phyloP scores from a whole-genome alignment of 2,329 filamentous ascomycete genomes.

The Microdochium nivale region DNA sequence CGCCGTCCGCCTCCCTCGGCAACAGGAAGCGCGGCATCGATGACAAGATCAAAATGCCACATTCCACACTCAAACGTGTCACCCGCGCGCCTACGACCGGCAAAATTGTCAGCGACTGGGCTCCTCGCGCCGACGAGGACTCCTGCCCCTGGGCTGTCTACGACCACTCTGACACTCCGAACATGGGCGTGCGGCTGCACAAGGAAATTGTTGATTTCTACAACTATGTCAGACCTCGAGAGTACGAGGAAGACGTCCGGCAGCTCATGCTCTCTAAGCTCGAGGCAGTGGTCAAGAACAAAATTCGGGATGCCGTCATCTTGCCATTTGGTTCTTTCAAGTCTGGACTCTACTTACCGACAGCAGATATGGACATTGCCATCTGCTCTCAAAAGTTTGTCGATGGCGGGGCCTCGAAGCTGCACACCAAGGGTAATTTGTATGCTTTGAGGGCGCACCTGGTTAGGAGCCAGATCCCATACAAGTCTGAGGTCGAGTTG shows the following conservation, averaged over 20 bases:
- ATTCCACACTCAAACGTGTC: constrained; percentile 41
- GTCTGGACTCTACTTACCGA: constrained; percentile 61
- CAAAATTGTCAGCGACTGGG: constrained; percentile 44
- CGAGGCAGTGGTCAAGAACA: constrained; percentile 44
- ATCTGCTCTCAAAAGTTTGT: constrained; percentile 56
- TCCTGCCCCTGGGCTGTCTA: constrained; percentile 54
- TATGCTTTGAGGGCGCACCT: constrained; percentile 56
- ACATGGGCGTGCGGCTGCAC: constrained; percentile 61
- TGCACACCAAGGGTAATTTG: constrained; percentile 46
- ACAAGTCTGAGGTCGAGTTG: constrained; percentile 50
- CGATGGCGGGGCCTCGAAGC: constrained; percentile 37
- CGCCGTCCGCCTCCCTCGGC: constrained; percentile 40
- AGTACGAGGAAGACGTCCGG: constrained; percentile 71
- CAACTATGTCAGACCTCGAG: constrained; percentile 67
- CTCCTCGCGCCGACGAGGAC: constrained; percentile 28
- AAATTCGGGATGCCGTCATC: constrained; percentile 54
- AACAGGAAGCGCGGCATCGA: constrained; percentile 68
- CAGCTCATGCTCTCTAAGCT: constrained; percentile 64
- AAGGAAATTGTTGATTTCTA: constrained; percentile 89
- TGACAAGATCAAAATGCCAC: constrained; percentile 55
- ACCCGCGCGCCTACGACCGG: constrained; percentile 42
- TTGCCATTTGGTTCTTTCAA: constrained; percentile 89
- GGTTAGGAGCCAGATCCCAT: constrained; percentile 44
- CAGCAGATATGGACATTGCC: constrained; percentile 91
- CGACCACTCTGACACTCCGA: constrained; percentile 44